phyloP scores from a whole-genome alignment of 768 basidiomycete genomes.

The Lactarius deliciosus region DNA sequence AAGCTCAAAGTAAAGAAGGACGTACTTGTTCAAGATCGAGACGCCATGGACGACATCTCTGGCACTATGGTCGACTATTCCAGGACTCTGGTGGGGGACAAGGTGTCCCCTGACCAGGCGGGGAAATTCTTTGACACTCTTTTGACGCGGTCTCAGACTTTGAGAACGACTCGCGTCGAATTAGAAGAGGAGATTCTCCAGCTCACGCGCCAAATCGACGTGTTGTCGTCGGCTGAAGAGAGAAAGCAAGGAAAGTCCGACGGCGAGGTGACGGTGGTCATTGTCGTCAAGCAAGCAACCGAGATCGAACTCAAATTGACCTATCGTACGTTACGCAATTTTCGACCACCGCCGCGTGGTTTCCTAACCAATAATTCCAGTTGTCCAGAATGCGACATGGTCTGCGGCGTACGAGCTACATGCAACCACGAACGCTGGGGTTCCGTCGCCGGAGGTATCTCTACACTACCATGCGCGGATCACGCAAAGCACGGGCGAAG shows the following conservation, averaged over 20 bases:
- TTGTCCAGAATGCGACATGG: constrained; percentile 54
- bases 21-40: constrained; percentile 41
- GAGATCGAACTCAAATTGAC: constrained; percentile 48
- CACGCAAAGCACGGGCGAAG: constrained; percentile 57
- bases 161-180: constrained; percentile 37
- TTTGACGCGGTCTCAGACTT: constrained; percentile 40
- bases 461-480: constrained; percentile 58
- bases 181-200: constrained; percentile 39
- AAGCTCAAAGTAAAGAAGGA: constrained; percentile 39
- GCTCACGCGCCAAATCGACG: constrained; percentile 43
- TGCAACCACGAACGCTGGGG: constrained; percentile 44
- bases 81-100: constrained; percentile 44
- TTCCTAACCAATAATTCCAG: constrained; percentile 33
- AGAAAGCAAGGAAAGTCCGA: constrained; percentile 36
- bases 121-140: constrained; percentile 44
- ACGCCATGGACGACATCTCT: constrained; percentile 43
- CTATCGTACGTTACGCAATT: constrained; percentile 44
- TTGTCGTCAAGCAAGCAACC: constrained; percentile 41
- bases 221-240: constrained; percentile 36
- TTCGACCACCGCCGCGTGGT: not conserved
- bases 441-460: constrained; percentile 44
- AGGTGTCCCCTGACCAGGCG: constrained; percentile 42
- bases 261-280: constrained; percentile 43
- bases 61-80: constrained; percentile 46
- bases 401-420: constrained; percentile 58